Evolutionary conservation across 2,329 filamentous ascomycete genomes (phyloP).

Genomic region (Aspergillus sp.): DNA sequence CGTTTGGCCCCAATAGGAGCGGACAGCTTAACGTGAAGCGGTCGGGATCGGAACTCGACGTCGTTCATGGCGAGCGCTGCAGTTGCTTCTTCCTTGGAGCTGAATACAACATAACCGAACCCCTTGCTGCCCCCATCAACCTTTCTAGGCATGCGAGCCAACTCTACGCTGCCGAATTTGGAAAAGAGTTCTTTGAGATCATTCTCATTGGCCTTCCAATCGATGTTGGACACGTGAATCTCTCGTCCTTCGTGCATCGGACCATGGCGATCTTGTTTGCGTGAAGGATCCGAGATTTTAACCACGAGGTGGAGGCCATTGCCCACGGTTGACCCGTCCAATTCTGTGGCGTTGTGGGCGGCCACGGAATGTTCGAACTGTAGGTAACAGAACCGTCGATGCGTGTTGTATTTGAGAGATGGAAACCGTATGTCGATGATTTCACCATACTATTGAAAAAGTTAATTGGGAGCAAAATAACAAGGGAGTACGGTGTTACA

Average conservation of each 20-base stretch:
- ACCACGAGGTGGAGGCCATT: slow-evolving; percentile 68
- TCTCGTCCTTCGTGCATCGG: slow-evolving; percentile 85
- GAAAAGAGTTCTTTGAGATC: slow-evolving; percentile 71
- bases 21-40: slow-evolving; percentile 64
- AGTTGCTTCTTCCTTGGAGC: slow-evolving; percentile 64
- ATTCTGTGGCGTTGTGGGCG: slow-evolving; percentile 68
- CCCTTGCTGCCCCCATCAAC: slow-evolving; percentile 70
- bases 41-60: slow-evolving; percentile 66
- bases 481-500: slow-evolving; percentile 12
- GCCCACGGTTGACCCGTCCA: slow-evolving; percentile 71
- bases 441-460: slow-evolving; percentile 62
- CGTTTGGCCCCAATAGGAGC: slow-evolving; percentile 46
- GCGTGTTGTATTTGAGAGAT: slow-evolving; percentile 83
- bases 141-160: slow-evolving; percentile 69
- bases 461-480: slow-evolving; percentile 13
- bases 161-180: slow-evolving; percentile 73
- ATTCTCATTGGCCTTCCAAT: slow-evolving; percentile 61
- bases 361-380: slow-evolving; percentile 74
- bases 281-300: slow-evolving; percentile 79
- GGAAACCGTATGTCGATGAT: slow-evolving; percentile 86
- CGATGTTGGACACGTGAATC: slow-evolving; percentile 72
- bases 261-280: slow-evolving; percentile 76
- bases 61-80: slow-evolving; percentile 69
- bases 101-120: slow-evolving; percentile 77
- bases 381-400: slow-evolving; percentile 92